Conservation (phyloP, 1,284 basidiomycete species). For the Golubevia sp. region DNA sequence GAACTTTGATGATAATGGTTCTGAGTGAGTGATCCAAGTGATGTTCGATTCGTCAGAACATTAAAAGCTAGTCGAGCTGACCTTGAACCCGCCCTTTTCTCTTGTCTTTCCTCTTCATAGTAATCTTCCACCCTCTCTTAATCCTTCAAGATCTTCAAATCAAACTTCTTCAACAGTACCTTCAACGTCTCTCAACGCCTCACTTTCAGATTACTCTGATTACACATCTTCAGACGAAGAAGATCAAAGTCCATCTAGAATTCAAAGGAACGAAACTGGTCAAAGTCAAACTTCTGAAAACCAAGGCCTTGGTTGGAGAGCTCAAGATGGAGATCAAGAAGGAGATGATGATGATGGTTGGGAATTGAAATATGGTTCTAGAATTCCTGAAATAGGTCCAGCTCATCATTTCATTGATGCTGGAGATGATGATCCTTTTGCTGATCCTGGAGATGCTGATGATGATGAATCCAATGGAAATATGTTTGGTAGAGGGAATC, state of each 20-base stretch:
- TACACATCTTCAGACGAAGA: not conserved
- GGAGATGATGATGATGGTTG: slow-evolving; percentile 5
- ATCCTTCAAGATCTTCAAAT: not conserved
- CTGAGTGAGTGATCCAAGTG: not conserved
- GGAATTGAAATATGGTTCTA: too few relatives aligned
- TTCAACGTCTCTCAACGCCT: not conserved
- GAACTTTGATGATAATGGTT: slow-evolving; percentile 36
- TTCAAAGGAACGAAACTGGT: too few relatives aligned
- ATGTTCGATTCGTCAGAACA: not conserved
- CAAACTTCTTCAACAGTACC: not conserved
- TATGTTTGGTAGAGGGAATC: slow-evolving; percentile 26
- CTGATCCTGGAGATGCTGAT: slow-evolving; percentile 37
- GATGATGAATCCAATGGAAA: slow-evolving; percentile 22
- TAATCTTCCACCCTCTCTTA: not conserved
- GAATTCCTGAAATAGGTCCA: too few relatives aligned
- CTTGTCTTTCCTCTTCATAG: slow-evolving; percentile 7
- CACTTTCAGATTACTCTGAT: not conserved
- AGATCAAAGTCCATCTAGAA: not conserved
- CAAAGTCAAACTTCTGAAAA: too few relatives aligned
- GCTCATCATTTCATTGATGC: not conserved
- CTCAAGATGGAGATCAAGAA: slow-evolving; percentile 14
- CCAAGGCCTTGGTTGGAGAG: slow-evolving; percentile 8
- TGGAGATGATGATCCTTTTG: slow-evolving; percentile 33
- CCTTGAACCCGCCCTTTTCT: not conserved
- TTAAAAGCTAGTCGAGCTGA: not conserved